Evolutionary conservation across 257 asterid genomes (phyloP).

Genomic region (Schizonepeta tenuifolia): DNA sequence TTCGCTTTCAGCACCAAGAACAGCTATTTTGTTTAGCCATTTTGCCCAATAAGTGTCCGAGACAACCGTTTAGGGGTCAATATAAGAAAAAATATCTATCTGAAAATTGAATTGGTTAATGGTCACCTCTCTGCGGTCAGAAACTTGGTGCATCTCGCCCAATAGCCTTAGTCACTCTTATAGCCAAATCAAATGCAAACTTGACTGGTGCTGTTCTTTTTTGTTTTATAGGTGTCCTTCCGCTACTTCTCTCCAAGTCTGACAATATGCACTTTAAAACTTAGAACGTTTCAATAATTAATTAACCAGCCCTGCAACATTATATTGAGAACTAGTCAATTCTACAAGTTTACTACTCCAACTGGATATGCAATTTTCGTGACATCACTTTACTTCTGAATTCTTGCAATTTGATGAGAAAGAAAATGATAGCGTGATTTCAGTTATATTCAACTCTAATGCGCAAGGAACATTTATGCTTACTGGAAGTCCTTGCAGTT

Average conservation of each 20-base stretch:
- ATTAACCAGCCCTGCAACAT: background rate
- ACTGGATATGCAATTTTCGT: background rate
- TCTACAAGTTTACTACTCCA: background rate
- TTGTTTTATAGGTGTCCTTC: conserved; percentile 14
- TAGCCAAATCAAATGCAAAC: conserved; percentile 20
- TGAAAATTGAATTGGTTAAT: conserved; percentile 7
- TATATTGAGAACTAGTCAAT: background rate
- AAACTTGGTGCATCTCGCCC: conserved; percentile 6
- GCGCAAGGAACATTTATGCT: background rate
- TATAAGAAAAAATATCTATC: conserved; percentile 10
- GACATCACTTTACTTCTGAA: background rate
- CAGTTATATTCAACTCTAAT: background rate
- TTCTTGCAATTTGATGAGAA: conserved; percentile 4
- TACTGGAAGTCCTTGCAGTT: conserved; percentile 1
- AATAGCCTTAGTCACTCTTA: conserved; percentile 24
- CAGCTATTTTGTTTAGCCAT: no score
- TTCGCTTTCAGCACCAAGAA: background rate
- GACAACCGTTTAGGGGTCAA: conserved; percentile 18
- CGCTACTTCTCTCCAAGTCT: conserved; percentile 11
- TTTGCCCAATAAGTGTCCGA: background rate
- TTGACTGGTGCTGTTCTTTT: background rate
- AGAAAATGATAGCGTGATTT: background rate
- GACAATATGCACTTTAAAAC: background rate
- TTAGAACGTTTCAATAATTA: background rate
- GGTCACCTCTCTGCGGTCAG: background rate